Base-by-base conservation (phyloP, 2,329 filamentous ascomycete species). In the Thielaviopsis musarum region DNA sequence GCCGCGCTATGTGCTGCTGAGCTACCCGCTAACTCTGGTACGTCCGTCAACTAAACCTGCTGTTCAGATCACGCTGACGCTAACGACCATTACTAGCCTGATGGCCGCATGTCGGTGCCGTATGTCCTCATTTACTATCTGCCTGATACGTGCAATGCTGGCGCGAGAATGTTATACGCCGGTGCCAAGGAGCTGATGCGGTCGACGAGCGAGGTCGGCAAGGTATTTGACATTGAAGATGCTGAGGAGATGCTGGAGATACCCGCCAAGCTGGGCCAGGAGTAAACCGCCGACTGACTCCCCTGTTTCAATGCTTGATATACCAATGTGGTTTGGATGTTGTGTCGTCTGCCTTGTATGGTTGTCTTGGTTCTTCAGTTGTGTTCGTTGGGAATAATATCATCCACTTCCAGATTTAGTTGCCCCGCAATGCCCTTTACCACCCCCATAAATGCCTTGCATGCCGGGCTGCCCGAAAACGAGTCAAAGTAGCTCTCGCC, bases 101-200 rank as follows among this genome's bases (percentile, higher is more conserved):
- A 87, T 57, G 93, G 93, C 60, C 84, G 93, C 28, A 71, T 90
- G 52, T 87, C 88, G 5, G 90, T 95, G 2, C 93, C 93, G 10
- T 98, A 98, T 70, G 89, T 96, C 54, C 81, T 97, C 69, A 74
- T 98, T 22, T 96, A 95, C 76, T 97, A 95, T 74, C 82, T 97
- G 22, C 93, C 93, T 7, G 86, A 85, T 57, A 96, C 91, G 55
- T 93, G 88, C 74, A 96, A 95, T 70, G 82, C 79, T 65, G 87
- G 91, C 68, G 76, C 87, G 68, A 83, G 88, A 65, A 97, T 97
- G 93, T 75, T 93, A 69, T 98, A 97, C 70, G 93, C 93, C 30
- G 87, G 91, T 48, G 93, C 93, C 52, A 95, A 96, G 73, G 93
- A 98, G 74, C 73, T 97, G 70, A 90, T 97, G 85, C 83, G 91